Base-by-base conservation (phyloP, 495 filamentous ascomycete genomes). In the Haplographium delicatum region DNA sequence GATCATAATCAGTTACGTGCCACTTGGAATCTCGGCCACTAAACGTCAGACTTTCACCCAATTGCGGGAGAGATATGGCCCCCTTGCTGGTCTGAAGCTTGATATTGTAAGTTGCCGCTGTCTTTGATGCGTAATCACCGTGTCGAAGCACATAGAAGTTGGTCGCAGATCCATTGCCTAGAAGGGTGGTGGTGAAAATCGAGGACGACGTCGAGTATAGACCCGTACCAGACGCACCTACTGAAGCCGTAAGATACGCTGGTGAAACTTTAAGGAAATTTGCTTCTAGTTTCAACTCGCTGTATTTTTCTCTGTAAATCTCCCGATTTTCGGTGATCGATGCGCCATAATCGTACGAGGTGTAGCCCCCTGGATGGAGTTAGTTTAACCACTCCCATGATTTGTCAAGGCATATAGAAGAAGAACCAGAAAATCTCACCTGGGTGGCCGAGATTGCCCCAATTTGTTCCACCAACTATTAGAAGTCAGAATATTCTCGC, bases 391-490 rank as follows among this genome's bases (percentile, higher is more conserved):
- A n/a, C n/a, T n/a, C n/a, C n/a, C n/a, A n/a, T n/a, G n/a, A n/a
- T n/a, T n/a, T n/a, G n/a, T n/a, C n/a, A n/a, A n/a, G n/a, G n/a
- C n/a, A n/a, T n/a, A n/a, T n/a, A n/a, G n/a, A n/a, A n/a, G n/a
- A n/a, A n/a, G n/a, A n/a, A n/a, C n/a, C n/a, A n/a, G n/a, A n/a
- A 30, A 2, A 40, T 25, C 82, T 56, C 89, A 89, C 79, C 81
- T 2, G 84, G 75, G 54, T 85, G 75, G 1, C 86, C 86, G 24
- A 91, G 63, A 57, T 91, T 90, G 10, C 87, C 88, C 88, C 86
- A 91, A 63, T 91, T 93, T 1, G 69, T 48, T 42, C 69, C 71
- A 27, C 63, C 62, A 38, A 70, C 65, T 22, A 48, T 62, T 6
- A 65, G 60, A 31, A 26, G 19, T 31, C 31, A 30, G 51, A 33